These are phyloP conservation scores for Boletales sp. DNA, from an alignment of 768 basidiomycete species.

Conservation along the genomic window DNA sequence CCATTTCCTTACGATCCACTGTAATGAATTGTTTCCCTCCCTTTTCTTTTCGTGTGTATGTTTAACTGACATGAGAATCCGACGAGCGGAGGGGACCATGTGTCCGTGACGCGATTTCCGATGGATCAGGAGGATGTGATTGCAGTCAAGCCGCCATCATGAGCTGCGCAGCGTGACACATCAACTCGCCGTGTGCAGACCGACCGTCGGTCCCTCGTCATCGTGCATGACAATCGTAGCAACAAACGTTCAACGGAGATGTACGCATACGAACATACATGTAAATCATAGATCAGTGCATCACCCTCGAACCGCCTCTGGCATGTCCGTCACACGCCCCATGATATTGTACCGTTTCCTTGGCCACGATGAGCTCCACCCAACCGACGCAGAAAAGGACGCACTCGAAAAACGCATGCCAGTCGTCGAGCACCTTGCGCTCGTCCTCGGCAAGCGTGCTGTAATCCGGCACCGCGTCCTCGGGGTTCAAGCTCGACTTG, in stretches of 20 bases:
- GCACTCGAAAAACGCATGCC: conserved; percentile 84
- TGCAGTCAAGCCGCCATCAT: too few species aligned
- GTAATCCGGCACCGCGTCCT: conserved; percentile 88
- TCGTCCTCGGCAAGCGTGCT: conserved; percentile 69
- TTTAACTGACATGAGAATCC: not conserved
- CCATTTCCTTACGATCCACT: conserved; percentile 19
- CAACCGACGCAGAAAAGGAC: conserved; percentile 29
- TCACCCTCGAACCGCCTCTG: conserved; percentile 27
- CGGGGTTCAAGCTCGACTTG: conserved; percentile 79
- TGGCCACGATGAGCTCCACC: conserved; percentile 21
- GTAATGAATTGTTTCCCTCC: conserved; percentile 13
- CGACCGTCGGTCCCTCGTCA: too few species aligned
- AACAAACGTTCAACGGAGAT: too few species aligned
- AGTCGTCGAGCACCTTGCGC: conserved; percentile 79
- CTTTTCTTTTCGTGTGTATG: conserved; percentile 1
- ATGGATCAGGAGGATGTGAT: too few species aligned
- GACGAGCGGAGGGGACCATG: too few species aligned
- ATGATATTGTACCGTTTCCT: conserved; percentile 89
- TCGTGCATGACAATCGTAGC: too few species aligned
- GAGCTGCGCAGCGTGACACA: too few species aligned
- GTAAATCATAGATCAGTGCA: too few species aligned
- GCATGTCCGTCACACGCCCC: conserved; percentile 63
- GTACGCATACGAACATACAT: too few species aligned
- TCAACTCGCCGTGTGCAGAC: too few species aligned
- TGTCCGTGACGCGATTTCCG: too few species aligned